Conservation (phyloP, 1,139 yeast species). For the Geotrichum siamense region DNA sequence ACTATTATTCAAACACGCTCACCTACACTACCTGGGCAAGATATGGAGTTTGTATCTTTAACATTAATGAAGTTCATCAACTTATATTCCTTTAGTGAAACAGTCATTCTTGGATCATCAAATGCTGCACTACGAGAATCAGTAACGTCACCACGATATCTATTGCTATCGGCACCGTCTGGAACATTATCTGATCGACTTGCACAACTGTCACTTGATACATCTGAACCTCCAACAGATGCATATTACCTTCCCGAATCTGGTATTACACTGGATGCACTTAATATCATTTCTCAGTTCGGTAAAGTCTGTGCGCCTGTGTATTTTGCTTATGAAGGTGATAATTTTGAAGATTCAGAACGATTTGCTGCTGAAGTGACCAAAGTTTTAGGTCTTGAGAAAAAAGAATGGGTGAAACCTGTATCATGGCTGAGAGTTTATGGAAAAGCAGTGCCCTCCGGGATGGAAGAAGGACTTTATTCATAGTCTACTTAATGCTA, state of each 20-base stretch:
- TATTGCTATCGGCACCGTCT: constrained; percentile 11
- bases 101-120: constrained; percentile 61
- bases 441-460: constrained; percentile 63
- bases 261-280: constrained; percentile 29
- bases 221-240: constrained; percentile 12
- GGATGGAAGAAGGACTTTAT: constrained; percentile 72
- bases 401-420: constrained; percentile 45
- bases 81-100: constrained; percentile 38
- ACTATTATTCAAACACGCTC: constrained; percentile 74
- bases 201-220: constrained; percentile 20
- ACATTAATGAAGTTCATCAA: constrained; percentile 47
- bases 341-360: constrained; percentile 69
- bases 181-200: constrained; percentile 21
- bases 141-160: constrained; percentile 15
- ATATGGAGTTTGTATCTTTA: constrained; percentile 46
- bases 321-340: constrained; percentile 79
- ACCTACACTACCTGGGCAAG: constrained; percentile 67
- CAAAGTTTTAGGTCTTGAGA: constrained; percentile 26
- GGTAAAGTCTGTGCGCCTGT: constrained; percentile 25
- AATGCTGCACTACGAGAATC: constrained; percentile 43
- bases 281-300: constrained; percentile 20
- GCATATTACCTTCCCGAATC: constrained; percentile 27
- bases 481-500: constrained; percentile 36
- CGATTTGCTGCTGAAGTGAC: constrained; percentile 42
- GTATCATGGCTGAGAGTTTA: constrained; percentile 80